Evolutionary conservation across 2,329 filamentous ascomycete genomes (phyloP), one percentile per base, ranked within the genome.

Genomic region (Tothia fuscella): DNA sequence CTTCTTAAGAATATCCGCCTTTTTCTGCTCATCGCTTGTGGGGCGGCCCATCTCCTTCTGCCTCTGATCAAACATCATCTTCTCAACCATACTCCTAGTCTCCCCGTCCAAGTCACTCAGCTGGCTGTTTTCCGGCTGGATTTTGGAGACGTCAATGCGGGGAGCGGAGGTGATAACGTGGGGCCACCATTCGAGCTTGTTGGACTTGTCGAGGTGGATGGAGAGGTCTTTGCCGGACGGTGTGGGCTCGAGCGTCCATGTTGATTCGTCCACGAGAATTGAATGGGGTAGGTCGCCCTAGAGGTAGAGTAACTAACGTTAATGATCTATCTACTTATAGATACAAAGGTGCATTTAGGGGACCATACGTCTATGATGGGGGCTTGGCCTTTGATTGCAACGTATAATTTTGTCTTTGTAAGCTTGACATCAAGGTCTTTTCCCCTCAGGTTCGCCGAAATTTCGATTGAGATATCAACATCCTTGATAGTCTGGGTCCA

Each of bases 41-140:
- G 87, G 85, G 62, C 82, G 73, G 4, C 91, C 91, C 62, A 74
- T 69, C 68, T 96, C 88, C 76, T 98, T 98, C 68, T 96, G 88
- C 51, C 83, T 73, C 71, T 98, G 91, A 67, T 98, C 91, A 56
- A 75, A 98, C 91, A 98, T 98, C 91, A 98, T 98, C 76, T 98
- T 98, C 77, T 98, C 91, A 33, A 98, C 91, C 89, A 98, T 96
- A 45, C 79, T 76, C 49, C 91, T 76, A 41, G 91, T 98, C 71
- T 93, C 83, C 47, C 91, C 91, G 57, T 96, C 89, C 51, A 98
- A 69, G 61, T 98, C 91, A 44, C 82, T 80, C 55, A 98, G 71
- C 62, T 87, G 93, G 58, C 81, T 88, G 59, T 82, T 88, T 65
- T 96, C 91, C 17, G 91, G 91, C 58, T 80, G 76, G 63, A 98